A percentile compares a stretch with the other conserved stretches of the same genome.
Conservation (phyloP, 495 filamentous ascomycete genomes). For the Lasiosphaeria ovina region DNA sequence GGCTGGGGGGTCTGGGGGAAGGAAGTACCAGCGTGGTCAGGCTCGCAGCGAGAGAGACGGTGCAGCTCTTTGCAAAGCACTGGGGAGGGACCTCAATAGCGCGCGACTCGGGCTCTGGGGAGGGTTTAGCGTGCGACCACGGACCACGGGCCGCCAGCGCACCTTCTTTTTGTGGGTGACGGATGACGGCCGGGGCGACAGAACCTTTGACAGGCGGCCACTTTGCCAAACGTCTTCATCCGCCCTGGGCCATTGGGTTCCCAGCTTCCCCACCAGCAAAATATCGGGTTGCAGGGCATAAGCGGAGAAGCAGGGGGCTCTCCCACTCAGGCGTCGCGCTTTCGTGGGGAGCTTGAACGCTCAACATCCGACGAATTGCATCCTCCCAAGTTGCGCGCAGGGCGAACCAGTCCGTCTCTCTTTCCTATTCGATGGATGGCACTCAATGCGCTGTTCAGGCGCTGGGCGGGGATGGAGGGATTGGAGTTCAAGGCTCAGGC, state of each 20-base stretch:
- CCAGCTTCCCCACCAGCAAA: conserved; percentile 16
- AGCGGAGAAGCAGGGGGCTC: conserved; percentile 15
- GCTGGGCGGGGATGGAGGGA: conserved; percentile 2
- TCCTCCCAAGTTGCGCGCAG: conserved; percentile 20
- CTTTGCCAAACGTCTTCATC: neutral
- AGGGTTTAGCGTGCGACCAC: conserved; percentile 24
- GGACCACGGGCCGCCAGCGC: conserved; percentile 18
- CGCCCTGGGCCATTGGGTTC: conserved; percentile 13
- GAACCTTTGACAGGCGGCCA: neutral
- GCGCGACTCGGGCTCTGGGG: conserved; percentile 22
- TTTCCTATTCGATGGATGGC: conserved; percentile 11
- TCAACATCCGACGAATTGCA: conserved; percentile 18
- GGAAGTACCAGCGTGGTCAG: conserved; percentile 12
- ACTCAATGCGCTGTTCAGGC: conserved; percentile 18
- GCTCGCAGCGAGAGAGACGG: neutral
- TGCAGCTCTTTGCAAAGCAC: neutral
- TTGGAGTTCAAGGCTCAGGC: neutral
- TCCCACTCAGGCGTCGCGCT: conserved; percentile 20
- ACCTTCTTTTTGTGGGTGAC: conserved; percentile 8
- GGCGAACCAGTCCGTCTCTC: conserved; percentile 6
- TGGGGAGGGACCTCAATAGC: conserved; percentile 18
- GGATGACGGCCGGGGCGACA: neutral
- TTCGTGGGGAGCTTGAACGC: conserved; percentile 13
- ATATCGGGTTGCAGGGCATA: conserved; percentile 16
- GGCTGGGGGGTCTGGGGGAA: conserved; percentile 27